A percentile compares a stretch with the other conserved stretches of the same genome.
phyloP scores from a whole-genome alignment of 306 rosid species.

The Benincasa hispida region DNA sequence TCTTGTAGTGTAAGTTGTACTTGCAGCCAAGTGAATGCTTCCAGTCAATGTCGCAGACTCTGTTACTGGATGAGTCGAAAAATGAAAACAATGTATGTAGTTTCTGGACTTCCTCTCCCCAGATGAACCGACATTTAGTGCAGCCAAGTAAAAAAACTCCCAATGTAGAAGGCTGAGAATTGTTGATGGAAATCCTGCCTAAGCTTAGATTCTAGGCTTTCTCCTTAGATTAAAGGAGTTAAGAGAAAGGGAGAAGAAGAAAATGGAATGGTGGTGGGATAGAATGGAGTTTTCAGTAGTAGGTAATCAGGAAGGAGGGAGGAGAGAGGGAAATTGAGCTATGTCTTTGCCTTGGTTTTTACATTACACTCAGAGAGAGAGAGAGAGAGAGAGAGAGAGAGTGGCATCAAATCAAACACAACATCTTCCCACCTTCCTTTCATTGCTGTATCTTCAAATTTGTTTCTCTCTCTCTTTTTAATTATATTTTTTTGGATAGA shows the following conservation, averaged over 20 bases:
- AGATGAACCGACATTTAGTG: neutral
- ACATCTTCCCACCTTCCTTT: neutral
- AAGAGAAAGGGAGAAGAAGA: neutral
- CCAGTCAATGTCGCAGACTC: slow-evolving; percentile 10
- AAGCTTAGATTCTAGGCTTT: neutral
- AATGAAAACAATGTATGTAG: neutral
- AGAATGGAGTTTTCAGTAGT: slow-evolving; percentile 67
- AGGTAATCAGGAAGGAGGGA: slow-evolving; percentile 36
- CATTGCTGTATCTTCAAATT: neutral
- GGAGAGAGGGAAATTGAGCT: neutral
- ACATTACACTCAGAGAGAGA: neutral
- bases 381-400: too few relatives aligned
- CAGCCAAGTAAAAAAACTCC: neutral
- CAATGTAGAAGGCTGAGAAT: neutral
- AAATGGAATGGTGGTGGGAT: slow-evolving; percentile 1
- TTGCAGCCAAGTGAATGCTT: too few relatives aligned
- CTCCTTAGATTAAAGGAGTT: neutral
- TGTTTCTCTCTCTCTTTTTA: neutral
- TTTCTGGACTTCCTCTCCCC: neutral
- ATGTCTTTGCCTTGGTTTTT: slow-evolving; percentile 3
- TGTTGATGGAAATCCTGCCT: neutral
- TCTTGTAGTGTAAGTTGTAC: too few relatives aligned
- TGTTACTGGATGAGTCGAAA: neutral
- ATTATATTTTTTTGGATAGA: neutral
- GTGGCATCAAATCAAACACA: neutral